Percentiles rank a stretch among this genome's conserved stretches.
phyloP scores from a whole-genome alignment of 306 rosid species.

The Begonia fuchsioides region DNA sequence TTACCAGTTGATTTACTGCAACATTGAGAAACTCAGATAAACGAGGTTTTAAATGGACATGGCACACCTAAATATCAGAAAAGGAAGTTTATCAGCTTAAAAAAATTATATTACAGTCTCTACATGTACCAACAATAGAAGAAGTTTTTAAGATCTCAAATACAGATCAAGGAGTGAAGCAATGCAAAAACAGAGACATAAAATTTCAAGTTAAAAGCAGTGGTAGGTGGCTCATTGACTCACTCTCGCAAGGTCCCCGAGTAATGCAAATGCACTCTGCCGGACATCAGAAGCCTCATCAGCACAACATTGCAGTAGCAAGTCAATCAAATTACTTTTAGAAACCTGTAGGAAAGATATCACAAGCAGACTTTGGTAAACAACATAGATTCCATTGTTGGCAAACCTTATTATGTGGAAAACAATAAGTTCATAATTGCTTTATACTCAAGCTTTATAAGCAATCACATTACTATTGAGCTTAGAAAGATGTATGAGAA shows the following conservation, averaged over 20 bases:
- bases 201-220: too few species aligned
- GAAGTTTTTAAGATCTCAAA: too few species aligned
- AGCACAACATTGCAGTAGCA: constrained; percentile 72
- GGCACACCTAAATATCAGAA: constrained; percentile 58
- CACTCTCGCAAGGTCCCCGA: constrained; percentile 98
- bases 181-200: constrained; percentile 1
- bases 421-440: too few species aligned
- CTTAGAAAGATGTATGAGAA: too few species aligned
- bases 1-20: constrained; percentile 86
- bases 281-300: constrained; percentile 93
- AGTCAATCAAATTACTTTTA: constrained; percentile 65
- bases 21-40: constrained; percentile 76
- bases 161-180: not conserved
- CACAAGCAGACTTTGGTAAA: too few species aligned
- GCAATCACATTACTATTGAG: too few species aligned
- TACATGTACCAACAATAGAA: too few species aligned
- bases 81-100: not conserved
- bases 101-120: too few species aligned
- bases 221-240: constrained; percentile 28
- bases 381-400: too few species aligned
- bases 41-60: constrained; percentile 70
- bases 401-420: too few species aligned
- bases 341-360: constrained; percentile 43
- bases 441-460: too few species aligned
- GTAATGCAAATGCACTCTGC: constrained; percentile 91